phyloP scores from a whole-genome alignment of 805 yeast genomes.

The Isabelozyma gotoi region DNA sequence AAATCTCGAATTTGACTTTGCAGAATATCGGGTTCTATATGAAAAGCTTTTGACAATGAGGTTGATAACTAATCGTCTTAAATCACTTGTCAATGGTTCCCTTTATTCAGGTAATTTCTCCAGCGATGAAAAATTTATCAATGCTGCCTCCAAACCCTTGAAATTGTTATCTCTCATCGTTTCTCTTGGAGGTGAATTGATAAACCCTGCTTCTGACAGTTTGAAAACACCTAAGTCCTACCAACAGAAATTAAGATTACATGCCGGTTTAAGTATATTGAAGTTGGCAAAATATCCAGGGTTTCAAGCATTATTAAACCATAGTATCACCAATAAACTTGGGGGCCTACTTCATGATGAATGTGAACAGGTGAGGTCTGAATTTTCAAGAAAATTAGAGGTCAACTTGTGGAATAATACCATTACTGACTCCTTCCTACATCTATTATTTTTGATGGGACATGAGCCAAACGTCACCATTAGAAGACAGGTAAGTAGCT shows the following conservation, averaged over 20 bases:
- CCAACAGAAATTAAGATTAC: slow-evolving; percentile 62
- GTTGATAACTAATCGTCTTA: slow-evolving; percentile 60
- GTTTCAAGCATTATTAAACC: slow-evolving; percentile 52
- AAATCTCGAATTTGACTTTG: slow-evolving; percentile 27
- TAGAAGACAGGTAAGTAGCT: slow-evolving; percentile 54
- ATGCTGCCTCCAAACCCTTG: slow-evolving; percentile 54
- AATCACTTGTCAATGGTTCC: slow-evolving; percentile 24
- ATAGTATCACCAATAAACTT: slow-evolving; percentile 51
- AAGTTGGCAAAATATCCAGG: slow-evolving; percentile 59
- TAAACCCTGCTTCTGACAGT: slow-evolving; percentile 39
- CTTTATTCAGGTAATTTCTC: slow-evolving; percentile 31
- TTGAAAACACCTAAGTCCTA: slow-evolving; percentile 62
- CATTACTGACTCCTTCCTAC: slow-evolving; percentile 65
- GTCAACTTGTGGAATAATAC: slow-evolving; percentile 48
- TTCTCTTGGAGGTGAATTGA: slow-evolving; percentile 77
- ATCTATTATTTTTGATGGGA: slow-evolving; percentile 70
- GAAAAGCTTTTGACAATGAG: slow-evolving; percentile 55
- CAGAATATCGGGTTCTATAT: slow-evolving; percentile 30
- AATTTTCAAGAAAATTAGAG: slow-evolving; percentile 51
- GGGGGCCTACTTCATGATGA: slow-evolving; percentile 68
- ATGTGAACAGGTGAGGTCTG: slow-evolving; percentile 52
- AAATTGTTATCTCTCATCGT: slow-evolving; percentile 66
- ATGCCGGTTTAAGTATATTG: slow-evolving; percentile 65
- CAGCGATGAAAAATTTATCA: neutral
- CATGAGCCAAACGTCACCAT: slow-evolving; percentile 65